Conservation (phyloP, 139 green algal genomes). For the Monoraphidium neglectum region DNA sequence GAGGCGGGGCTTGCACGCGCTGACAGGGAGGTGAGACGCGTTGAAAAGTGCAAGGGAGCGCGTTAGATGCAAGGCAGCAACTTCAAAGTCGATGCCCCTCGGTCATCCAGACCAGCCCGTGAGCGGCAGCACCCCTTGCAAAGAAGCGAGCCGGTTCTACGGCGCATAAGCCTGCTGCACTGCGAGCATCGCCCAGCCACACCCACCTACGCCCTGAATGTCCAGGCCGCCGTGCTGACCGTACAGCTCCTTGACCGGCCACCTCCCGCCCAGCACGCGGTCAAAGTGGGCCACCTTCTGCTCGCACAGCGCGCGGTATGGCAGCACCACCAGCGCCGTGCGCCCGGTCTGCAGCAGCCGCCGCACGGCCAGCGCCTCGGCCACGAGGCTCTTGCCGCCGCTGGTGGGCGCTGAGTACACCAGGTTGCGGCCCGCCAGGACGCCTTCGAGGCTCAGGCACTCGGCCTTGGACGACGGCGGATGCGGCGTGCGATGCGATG, state of each 20-base stretch:
- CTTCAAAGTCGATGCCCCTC: no score
- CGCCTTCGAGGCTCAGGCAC: slow-evolving; percentile 55
- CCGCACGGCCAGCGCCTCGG: slow-evolving; percentile 73
- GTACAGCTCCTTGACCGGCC: slow-evolving; percentile 48
- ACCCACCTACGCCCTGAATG: no score
- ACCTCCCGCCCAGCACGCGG: slow-evolving; percentile 30
- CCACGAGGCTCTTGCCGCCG: slow-evolving; percentile 75
- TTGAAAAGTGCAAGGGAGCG: no score
- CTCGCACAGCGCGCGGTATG: slow-evolving; percentile 71
- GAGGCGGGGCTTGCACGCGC: no score
- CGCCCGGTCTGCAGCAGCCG: slow-evolving; percentile 45
- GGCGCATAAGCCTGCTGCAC: no score
- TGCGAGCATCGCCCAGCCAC: no score
- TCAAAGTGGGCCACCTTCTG: slow-evolving; percentile 61
- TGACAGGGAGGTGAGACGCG: no score
- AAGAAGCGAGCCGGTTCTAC: no score
- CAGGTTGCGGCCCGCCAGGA: slow-evolving; percentile 76
- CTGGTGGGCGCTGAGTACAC: slow-evolving; percentile 86
- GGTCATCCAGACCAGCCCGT: no score
- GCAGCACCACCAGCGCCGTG: slow-evolving; percentile 48
- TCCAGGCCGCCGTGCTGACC: slow-evolving; percentile 35
- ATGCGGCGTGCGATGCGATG: background rate
- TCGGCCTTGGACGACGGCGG: slow-evolving; percentile 44
- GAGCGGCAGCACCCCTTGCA: no score
- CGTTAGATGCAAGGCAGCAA: no score